phyloP scores from a whole-genome alignment of 2,329 filamentous ascomycete species.

The Ophiostoma montium region DNA sequence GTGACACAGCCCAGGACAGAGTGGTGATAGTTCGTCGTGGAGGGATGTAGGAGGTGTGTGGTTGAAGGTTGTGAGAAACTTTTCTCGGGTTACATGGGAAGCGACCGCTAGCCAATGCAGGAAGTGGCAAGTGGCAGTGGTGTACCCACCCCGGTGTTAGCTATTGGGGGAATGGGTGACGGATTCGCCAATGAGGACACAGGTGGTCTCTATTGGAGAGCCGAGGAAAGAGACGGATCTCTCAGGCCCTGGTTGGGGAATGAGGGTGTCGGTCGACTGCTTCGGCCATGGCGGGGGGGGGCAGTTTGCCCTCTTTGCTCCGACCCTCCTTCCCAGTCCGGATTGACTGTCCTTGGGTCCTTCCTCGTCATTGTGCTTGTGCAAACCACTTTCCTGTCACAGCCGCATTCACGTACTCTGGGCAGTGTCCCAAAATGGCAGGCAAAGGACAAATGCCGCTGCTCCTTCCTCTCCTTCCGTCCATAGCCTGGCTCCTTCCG shows the following conservation, averaged over 20 bases:
- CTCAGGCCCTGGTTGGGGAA: background rate
- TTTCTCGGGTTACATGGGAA: slow-evolving; percentile 10
- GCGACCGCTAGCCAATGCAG: slow-evolving; percentile 1
- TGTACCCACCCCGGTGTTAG: background rate
- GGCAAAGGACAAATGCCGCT: background rate
- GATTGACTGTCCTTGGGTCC: slow-evolving; percentile 1
- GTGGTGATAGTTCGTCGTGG: background rate
- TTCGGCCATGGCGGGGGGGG: background rate
- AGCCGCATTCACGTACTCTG: background rate
- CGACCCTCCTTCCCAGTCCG: slow-evolving; percentile 6
- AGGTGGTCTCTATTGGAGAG: background rate
- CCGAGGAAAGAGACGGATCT: slow-evolving; percentile 10
- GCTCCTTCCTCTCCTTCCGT: background rate
- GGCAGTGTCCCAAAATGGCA: background rate
- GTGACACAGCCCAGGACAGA: slow-evolving; percentile 5
- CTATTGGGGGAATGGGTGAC: slow-evolving; percentile 1
- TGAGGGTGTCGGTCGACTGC: slow-evolving; percentile 1
- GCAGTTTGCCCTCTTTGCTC: slow-evolving; percentile 2
- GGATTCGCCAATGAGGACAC: slow-evolving; percentile 4
- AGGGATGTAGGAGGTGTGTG: background rate
- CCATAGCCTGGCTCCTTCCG: too few relatives aligned
- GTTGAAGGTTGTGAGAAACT: slow-evolving; percentile 11
- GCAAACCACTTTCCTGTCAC: background rate
- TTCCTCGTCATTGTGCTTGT: background rate
- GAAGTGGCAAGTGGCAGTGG: background rate